Evolutionary conservation across 768 basidiomycete species (phyloP).

Genomic region (Rhizopogon vulgaris): DNA sequence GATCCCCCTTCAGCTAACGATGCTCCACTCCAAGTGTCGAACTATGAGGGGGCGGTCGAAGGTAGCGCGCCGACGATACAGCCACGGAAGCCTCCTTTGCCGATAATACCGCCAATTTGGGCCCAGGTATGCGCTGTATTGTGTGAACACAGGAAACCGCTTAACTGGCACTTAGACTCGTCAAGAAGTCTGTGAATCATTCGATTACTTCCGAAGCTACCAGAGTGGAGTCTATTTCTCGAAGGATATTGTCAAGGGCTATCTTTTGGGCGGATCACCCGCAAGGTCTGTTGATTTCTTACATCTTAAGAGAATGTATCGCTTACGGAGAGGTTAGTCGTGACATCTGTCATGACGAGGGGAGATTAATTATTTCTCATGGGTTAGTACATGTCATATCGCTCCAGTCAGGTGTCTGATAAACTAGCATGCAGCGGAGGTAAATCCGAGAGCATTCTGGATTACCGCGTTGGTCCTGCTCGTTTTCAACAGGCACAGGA

Average conservation of each 20-base stretch:
- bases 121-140: conserved; percentile 29
- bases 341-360: conserved; percentile 58
- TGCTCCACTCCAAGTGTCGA: conserved; percentile 10
- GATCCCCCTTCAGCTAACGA: conserved; percentile 8
- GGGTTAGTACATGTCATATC: conserved; percentile 43
- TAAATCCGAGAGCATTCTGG: conserved; percentile 53
- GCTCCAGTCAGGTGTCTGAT: neutral
- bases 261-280: conserved; percentile 67
- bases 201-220: conserved; percentile 62
- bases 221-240: conserved; percentile 74
- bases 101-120: conserved; percentile 35
- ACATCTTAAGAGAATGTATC: no score
- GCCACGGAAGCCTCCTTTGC: conserved; percentile 19
- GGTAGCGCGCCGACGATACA: neutral
- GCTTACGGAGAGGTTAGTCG: conserved; percentile 37
- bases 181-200: conserved; percentile 79
- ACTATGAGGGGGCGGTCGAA: neutral
- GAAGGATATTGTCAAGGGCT: conserved; percentile 61
- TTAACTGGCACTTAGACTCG: conserved; percentile 46
- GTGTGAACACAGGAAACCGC: neutral
- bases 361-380: conserved; percentile 75
- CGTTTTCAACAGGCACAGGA: conserved; percentile 47
- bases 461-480: conserved; percentile 30
- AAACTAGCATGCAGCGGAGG: conserved; percentile 47
- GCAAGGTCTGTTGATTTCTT: conserved; percentile 42